phyloP scores from a whole-genome alignment of 371 early-diverging fungal species.

The Mortierella sp. region DNA sequence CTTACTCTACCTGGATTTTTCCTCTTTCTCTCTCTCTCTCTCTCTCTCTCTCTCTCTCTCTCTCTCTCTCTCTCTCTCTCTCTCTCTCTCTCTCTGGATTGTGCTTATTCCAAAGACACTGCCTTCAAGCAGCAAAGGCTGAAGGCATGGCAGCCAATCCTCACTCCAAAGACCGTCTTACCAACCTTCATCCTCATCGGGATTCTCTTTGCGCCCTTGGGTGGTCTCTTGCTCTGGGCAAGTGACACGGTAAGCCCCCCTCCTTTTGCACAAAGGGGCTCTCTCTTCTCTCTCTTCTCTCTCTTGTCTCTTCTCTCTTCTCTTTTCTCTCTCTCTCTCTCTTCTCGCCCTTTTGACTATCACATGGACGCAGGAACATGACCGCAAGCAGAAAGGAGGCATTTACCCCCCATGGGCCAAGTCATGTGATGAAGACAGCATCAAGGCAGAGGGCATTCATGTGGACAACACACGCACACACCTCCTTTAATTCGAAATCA shows the following conservation, averaged over 20 bases:
- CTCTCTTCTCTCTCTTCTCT: background rate
- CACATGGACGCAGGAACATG: background rate
- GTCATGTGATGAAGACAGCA: no score
- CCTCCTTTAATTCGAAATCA: no score
- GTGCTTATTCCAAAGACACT: slow-evolving; percentile 69
- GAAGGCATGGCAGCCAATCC: slow-evolving; percentile 97
- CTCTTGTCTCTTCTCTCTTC: background rate
- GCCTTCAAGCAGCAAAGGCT: slow-evolving; percentile 98
- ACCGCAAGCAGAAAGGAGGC: background rate
- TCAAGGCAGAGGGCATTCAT: no score
- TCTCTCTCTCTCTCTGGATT: background rate
- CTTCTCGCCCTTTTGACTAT: background rate
- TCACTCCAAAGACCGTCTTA: slow-evolving; percentile 94
- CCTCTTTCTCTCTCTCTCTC: background rate
- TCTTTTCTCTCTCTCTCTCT: background rate
- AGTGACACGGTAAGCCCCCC: slow-evolving; percentile 66
- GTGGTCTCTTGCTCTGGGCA: slow-evolving; percentile 82
- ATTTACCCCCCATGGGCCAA: background rate
- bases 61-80: background rate
- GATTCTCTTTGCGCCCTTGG: slow-evolving; percentile 91
- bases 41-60: background rate
- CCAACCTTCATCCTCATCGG: slow-evolving; percentile 94
- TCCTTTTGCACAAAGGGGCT: background rate
- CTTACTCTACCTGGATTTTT: background rate
- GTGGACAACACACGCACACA: no score